Evolutionary conservation across 2,329 filamentous ascomycete species (phyloP).

Genomic region (Myriangium duriaei): DNA sequence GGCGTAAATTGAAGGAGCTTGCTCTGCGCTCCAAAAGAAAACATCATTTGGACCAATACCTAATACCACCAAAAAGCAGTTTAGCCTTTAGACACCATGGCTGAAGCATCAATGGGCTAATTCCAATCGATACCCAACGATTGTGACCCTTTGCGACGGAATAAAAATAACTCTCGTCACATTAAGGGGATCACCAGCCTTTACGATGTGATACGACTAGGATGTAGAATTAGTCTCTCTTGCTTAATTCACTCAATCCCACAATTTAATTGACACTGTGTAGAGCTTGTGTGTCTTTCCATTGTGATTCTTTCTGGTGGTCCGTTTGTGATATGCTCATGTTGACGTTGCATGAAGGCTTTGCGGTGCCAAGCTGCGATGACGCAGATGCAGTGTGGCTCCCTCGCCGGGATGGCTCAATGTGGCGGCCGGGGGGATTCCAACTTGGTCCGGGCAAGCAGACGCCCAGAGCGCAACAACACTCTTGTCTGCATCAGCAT

Average conservation of each 20-base stretch:
- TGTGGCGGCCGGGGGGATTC: no score
- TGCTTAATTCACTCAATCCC: conserved; percentile 9
- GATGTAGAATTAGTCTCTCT: conserved; percentile 9
- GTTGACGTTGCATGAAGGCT: no score
- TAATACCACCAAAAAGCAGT: not conserved
- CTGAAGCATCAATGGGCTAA: not conserved
- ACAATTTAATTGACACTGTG: no score
- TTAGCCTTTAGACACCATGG: not conserved
- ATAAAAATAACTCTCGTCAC: not conserved
- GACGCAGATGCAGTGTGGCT: no score
- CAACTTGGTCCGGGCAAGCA: no score
- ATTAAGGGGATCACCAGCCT: conserved; percentile 1
- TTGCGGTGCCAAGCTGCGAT: no score
- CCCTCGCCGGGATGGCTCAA: no score
- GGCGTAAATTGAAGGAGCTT: not conserved
- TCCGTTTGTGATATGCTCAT: no score
- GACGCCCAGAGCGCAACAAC: no score
- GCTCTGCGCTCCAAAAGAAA: not conserved
- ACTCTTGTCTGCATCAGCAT: no score
- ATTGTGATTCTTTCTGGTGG: not conserved
- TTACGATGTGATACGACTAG: conserved; percentile 10
- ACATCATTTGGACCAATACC: not conserved
- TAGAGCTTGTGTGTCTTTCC: not conserved
- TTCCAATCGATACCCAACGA: conserved; percentile 4
- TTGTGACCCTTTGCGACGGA: conserved; percentile 6